A percentile compares a stretch with the other conserved stretches of the same genome.
These are phyloP conservation scores for Angomonas deanei DNA, from an alignment of 208 protist genomes.

Conservation along the genomic window DNA sequence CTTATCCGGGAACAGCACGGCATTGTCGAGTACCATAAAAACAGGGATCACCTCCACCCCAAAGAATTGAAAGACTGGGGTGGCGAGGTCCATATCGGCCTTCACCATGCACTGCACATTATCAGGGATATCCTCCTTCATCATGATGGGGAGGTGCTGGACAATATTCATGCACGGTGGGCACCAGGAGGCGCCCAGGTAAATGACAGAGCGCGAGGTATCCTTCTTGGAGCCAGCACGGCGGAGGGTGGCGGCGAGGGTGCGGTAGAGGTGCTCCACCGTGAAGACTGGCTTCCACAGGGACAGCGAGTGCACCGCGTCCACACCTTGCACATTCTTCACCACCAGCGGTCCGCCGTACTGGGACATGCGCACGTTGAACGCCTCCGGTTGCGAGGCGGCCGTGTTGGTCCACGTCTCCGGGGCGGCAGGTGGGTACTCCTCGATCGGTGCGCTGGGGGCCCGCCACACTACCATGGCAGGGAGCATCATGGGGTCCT, in stretches of 20 bases:
- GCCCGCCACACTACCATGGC: constrained; percentile 30
- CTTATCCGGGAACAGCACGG: constrained; percentile 23
- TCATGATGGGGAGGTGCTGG: constrained; percentile 40
- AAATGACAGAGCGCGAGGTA: constrained; percentile 37
- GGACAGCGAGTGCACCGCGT: constrained; percentile 59
- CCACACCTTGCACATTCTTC: constrained; percentile 57
- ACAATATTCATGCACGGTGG: constrained; percentile 81
- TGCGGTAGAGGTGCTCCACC: constrained; percentile 45
- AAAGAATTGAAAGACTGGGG: constrained; percentile 65
- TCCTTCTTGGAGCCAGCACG: constrained; percentile 8
- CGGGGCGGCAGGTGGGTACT: constrained; percentile 34
- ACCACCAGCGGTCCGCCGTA: constrained; percentile 52
- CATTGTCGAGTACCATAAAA: constrained; percentile 75
- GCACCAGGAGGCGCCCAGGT: constrained; percentile 82
- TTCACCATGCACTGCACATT: constrained; percentile 49
- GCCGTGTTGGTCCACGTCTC: constrained; percentile 19
- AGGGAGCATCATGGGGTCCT: constrained; percentile 26
- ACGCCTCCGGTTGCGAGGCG: constrained; percentile 15
- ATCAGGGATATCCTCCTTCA: constrained; percentile 29
- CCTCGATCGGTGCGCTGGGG: constrained; percentile 23
- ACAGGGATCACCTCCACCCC: constrained; percentile 72
- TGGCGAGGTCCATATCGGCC: constrained; percentile 77
- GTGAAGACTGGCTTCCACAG: constrained; percentile 66
- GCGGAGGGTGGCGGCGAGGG: constrained; percentile 18
- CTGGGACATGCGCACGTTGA: constrained; percentile 21